Conservation (phyloP, 1,284 basidiomycete genomes). For the Fomitiporia mediterranea region DNA sequence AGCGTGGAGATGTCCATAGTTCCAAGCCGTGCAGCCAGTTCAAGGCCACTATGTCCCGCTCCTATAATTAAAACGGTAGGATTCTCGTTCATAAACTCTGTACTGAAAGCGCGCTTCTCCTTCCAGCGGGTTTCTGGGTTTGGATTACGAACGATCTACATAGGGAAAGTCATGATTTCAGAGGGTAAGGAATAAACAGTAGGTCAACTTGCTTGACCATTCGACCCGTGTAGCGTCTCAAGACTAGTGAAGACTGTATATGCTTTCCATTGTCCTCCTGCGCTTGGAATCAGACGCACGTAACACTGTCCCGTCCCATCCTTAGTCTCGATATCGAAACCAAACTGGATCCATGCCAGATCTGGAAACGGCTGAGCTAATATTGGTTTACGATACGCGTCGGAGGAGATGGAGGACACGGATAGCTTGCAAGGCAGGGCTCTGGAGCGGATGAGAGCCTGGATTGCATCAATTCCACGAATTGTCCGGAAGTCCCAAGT, state of each 20-base stretch:
- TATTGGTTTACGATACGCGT: neutral
- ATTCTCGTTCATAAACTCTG: constrained; percentile 34
- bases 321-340: constrained; percentile 54
- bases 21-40: constrained; percentile 54
- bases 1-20: constrained; percentile 46
- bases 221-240: constrained; percentile 43
- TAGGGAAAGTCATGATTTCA: neutral
- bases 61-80: constrained; percentile 55
- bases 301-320: constrained; percentile 47
- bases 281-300: constrained; percentile 48
- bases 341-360: constrained; percentile 51
- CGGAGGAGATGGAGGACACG: constrained; percentile 21
- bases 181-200: neutral
- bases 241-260: constrained; percentile 54
- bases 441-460: constrained; percentile 40
- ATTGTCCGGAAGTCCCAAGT: constrained; percentile 67
- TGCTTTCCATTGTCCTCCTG: constrained; percentile 49
- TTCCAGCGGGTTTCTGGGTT: constrained; percentile 38
- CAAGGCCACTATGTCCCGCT: constrained; percentile 62
- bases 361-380: constrained; percentile 48
- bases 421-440: neutral
- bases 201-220: neutral
- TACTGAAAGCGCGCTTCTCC: constrained; percentile 36
- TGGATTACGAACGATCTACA: constrained; percentile 23
- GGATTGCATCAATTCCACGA: constrained; percentile 38